Conservation (phyloP, 2,329 filamentous ascomycete genomes). For the Aspergillus terreus region DNA sequence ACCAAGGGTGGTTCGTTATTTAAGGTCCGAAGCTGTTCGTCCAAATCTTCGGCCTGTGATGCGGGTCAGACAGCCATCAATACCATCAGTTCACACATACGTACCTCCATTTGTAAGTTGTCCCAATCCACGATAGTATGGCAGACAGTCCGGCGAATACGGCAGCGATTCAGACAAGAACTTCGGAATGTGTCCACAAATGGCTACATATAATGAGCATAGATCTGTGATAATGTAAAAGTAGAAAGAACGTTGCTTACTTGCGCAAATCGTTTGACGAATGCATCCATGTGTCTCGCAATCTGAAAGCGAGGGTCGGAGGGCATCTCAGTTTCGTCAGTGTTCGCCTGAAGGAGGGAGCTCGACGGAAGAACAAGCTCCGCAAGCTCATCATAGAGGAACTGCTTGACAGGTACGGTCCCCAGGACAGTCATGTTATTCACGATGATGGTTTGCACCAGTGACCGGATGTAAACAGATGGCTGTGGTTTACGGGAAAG, state of each 20-base stretch:
- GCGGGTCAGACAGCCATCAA: slow-evolving; percentile 1
- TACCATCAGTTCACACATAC: slow-evolving; percentile 1
- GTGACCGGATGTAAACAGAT: slow-evolving; percentile 74
- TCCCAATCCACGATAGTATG: slow-evolving; percentile 84
- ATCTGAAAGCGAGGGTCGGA: slow-evolving; percentile 72
- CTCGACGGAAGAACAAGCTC: slow-evolving; percentile 71
- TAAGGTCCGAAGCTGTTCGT: slow-evolving; percentile 61
- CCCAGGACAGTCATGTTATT: slow-evolving; percentile 68
- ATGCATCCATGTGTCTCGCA: slow-evolving; percentile 68
- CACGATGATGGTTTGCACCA: slow-evolving; percentile 73
- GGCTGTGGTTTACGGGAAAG: slow-evolving; percentile 78
- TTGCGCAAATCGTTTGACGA: slow-evolving; percentile 52
- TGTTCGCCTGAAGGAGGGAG: slow-evolving; percentile 65
- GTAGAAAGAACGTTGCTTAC: slow-evolving; percentile 23
- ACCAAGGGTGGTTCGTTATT: slow-evolving; percentile 59
- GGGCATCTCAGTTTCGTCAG: slow-evolving; percentile 71
- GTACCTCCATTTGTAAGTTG: slow-evolving; percentile 71
- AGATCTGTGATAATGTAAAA: background rate
- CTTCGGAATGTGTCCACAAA: slow-evolving; percentile 82
- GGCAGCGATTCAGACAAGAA: slow-evolving; percentile 84
- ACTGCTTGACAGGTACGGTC: slow-evolving; percentile 63
- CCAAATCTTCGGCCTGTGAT: slow-evolving; percentile 61
- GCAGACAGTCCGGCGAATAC: slow-evolving; percentile 82
- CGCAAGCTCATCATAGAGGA: slow-evolving; percentile 79
- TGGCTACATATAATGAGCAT: slow-evolving; percentile 48